Percentiles rank a stretch among this genome's conserved stretches.
Conservation (phyloP, 768 basidiomycete genomes). For the Kwoniella botswanensis region DNA sequence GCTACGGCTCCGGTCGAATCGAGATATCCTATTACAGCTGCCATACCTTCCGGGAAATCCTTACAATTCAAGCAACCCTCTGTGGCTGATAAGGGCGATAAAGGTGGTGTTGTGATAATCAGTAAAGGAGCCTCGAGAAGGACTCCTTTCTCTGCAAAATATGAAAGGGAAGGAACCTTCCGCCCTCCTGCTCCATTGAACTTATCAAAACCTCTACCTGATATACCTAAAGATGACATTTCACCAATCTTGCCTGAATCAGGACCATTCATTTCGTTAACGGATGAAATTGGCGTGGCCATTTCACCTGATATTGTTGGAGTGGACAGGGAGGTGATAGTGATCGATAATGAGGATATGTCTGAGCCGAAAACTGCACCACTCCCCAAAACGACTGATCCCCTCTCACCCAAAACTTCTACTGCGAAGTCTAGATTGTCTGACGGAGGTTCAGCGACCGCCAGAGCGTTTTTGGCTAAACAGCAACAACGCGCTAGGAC, state of each 20-base stretch:
- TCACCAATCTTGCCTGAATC: constrained; percentile 10
- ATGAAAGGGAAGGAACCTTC: not conserved
- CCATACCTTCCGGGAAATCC: constrained; percentile 12
- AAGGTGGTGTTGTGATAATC: constrained; percentile 29
- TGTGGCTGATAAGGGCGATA: constrained; percentile 20
- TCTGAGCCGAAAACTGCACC: constrained; percentile 13
- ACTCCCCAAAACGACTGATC: not conserved
- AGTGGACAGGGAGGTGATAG: not conserved
- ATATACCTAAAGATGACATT: constrained; percentile 14
- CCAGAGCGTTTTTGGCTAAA: constrained; percentile 43
- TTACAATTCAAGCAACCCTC: constrained; percentile 35
- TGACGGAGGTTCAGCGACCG: constrained; percentile 33
- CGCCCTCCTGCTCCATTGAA: constrained; percentile 17
- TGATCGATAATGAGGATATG: not conserved
- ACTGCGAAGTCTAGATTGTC: constrained; percentile 12
- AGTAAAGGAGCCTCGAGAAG: constrained; percentile 4
- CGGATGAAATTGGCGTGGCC: constrained; percentile 36
- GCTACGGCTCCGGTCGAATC: constrained; percentile 2
- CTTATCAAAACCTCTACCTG: constrained; percentile 26
- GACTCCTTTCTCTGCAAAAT: not conserved
- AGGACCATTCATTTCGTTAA: constrained; percentile 10
- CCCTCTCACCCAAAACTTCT: constrained; percentile 9
- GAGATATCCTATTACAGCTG: constrained; percentile 11
- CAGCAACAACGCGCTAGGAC: constrained; percentile 49
- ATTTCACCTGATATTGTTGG: constrained; percentile 29